Base-by-base conservation (phyloP, 805 yeast species). In the Ogataea ganodermae region DNA sequence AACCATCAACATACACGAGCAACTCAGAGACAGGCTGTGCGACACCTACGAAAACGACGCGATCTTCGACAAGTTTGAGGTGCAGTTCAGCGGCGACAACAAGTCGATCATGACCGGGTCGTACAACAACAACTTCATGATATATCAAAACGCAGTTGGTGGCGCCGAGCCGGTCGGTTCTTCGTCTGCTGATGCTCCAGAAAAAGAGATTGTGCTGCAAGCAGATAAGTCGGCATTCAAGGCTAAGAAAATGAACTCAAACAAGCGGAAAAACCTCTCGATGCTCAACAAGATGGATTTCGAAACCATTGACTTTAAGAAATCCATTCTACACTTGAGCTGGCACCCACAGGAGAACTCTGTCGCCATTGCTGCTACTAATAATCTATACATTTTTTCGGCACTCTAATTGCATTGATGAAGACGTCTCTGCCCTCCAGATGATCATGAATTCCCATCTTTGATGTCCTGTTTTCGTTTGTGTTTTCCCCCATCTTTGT, bases 1-100 rank as follows among this genome's bases (percentile, higher is more conserved):
- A 68, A 91, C 97, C 13, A 91, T 94, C 52, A 89, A 89, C 65
- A 90, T 95, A 54, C 99, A 94, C 69, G 98, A 94, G 66, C 95
- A 89, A 66, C 79, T 94, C 62, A 82, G 96, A 59, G 96, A 90
- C 62, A 78, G 92, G 63, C 74, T 94, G 62, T 92, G 98, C 72
- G 97, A 95, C 68, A 90, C 98, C 37, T 94, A 95, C 73, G 99
- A 94, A 68, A 91, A 90, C 66, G 99, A 94, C 72, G 96, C 98
- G 38, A 94, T 94, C 48, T 94, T 94, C 71, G 99, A 94, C 74
- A 95, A 94, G 75, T 94, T 94, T 69, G 99, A 94, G 75, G 96
- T 91, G 52, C 94, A 84, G 58, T 90, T 94, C 63, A 80, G 90
- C 58, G 99, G 98, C 31, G 97, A 95, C 71, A 87, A 89, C 61